Evolutionary conservation across 2,329 filamentous ascomycete species (phyloP), one percentile per base, ranked within the genome.

Genomic region (Bipolaris victoriae): DNA sequence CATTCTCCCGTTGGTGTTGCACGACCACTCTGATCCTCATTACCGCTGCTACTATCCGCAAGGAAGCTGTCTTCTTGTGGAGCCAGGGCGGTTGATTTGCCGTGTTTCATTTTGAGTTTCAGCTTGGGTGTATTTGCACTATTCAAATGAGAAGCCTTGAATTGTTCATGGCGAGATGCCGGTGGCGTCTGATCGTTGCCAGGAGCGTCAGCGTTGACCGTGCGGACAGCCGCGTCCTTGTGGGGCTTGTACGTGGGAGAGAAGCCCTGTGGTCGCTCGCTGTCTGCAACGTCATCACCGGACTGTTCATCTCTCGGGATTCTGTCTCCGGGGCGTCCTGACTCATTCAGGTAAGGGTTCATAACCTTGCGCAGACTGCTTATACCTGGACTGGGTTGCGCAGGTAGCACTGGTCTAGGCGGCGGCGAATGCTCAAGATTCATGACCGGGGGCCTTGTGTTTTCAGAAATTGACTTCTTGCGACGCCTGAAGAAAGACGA

Each of bases 401-500:
- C 67, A 44, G 75, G 63, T 31, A 69, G 36, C 51, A 66, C 53
- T 61, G 66, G 58, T 49, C 61, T 62, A 55, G 63, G 43, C 73
- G 67, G 68, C 41, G 63, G 63, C 10, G 75, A 76, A 35, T 81
- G 68, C 36, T 79, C 76, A 26, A 80, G 65, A 41, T 81, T 77
- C 62, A 75, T 84, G 29, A 88, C 76, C 7, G 89, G 87, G 33
- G 89, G 87, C 37, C 83, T 83, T 20, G 86, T 83, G 43, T 76
- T 73, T 61, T 96, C 92, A 13, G 87, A 85, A 33, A 92, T 78
- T 5, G 93, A 97, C 83, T 94, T 96, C 84, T 98, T 98, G 62
- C 93, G 86, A 58, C 95, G 85, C 61, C 95, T 86, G 79, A 98
- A 98, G 79, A 99, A 98, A 0, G 92, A 94, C 1, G 94, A 96